Evolutionary conservation across 2,329 filamentous ascomycete species (phyloP).

Genomic region (Botrytis byssoidea): DNA sequence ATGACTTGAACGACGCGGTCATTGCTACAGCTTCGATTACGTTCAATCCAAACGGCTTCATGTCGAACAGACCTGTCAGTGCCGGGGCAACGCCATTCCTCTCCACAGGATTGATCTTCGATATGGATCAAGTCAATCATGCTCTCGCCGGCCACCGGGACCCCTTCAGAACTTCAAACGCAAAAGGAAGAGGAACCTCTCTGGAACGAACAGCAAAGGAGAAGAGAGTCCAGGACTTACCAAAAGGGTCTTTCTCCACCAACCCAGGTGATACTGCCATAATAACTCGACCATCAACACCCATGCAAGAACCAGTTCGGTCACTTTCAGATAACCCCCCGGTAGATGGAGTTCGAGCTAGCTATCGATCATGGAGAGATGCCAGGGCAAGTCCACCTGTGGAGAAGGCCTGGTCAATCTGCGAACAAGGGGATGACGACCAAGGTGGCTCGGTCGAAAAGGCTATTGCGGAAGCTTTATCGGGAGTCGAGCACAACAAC

Average conservation of each 20-base stretch:
- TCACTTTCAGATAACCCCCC: constrained; percentile 35
- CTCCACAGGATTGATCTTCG: constrained; percentile 23
- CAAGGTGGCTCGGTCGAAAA: constrained; percentile 63
- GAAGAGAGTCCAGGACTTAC: constrained; percentile 39
- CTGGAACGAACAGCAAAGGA: constrained; percentile 47
- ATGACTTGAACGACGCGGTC: constrained; percentile 25
- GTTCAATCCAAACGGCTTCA: constrained; percentile 15
- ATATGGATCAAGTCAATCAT: constrained; percentile 41
- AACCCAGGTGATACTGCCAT: constrained; percentile 40
- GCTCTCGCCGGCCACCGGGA: constrained; percentile 42
- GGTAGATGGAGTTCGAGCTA: constrained; percentile 36
- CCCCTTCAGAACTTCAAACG: constrained; percentile 33
- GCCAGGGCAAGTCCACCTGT: constrained; percentile 33
- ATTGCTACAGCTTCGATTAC: constrained; percentile 22
- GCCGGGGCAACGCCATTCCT: constrained; percentile 27
- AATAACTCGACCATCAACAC: constrained; percentile 33
- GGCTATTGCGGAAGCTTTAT: constrained; percentile 61
- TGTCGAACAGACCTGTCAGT: constrained; percentile 20
- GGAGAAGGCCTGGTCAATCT: constrained; percentile 65
- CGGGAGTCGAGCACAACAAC: constrained; percentile 60
- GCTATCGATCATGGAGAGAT: constrained; percentile 40
- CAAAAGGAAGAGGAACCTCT: constrained; percentile 41
- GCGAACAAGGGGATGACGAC: constrained; percentile 51
- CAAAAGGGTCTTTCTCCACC: constrained; percentile 34
- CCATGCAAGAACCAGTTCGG: constrained; percentile 25